Evolutionary conservation across 1,284 basidiomycete genomes (phyloP), one percentile per base, ranked within the genome.

Genomic region (Boletellus deceptivus): DNA sequence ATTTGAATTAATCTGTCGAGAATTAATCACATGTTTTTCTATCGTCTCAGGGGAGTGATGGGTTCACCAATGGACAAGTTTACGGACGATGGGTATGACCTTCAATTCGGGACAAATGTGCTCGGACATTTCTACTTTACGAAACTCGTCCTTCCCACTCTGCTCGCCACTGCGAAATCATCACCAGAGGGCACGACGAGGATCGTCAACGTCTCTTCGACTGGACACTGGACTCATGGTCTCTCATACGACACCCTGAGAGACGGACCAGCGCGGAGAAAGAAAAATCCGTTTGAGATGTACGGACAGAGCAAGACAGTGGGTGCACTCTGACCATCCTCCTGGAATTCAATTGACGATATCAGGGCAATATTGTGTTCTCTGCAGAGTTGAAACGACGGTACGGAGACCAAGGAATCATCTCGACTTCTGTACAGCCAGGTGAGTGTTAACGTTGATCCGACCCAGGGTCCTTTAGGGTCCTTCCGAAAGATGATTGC

Each of bases 61-160:
- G 58, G 58, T 1, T 66, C 35, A 18, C 72, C 79, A 0, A 37
- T 70, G 1, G 72, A 76, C 1, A 58, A 67, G 53, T 54, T 76
- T 31, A 86, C 84, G 0, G 67, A 68, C 3, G 77, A 86, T 50
- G 79, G 78, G 0, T 78, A 75, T 54, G 77, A 81, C 38, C 65
- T 81, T 6, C 77, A 79, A 59, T 81, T 79, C 47, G 79, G 77
- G 2, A 78, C 75, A 10, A 80, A 80, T 48, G 67, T 70, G 6
- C 64, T 79, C 16, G 75, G 75, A 48, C 70, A 70, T 44, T 69
- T 69, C 43, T 67, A 77, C 51, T 69, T 86, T 49, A 81, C 77
- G 17, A 62, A 64, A 14, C 59, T 68, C 8, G n/a, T 37, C 9
- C 35, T 37, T 37, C 35, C 35, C 6, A 59, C 67, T 0, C 64